Evolutionary conservation across 177 flowering plant genomes (phyloP).

Genomic region (Telopea speciosissima): DNA sequence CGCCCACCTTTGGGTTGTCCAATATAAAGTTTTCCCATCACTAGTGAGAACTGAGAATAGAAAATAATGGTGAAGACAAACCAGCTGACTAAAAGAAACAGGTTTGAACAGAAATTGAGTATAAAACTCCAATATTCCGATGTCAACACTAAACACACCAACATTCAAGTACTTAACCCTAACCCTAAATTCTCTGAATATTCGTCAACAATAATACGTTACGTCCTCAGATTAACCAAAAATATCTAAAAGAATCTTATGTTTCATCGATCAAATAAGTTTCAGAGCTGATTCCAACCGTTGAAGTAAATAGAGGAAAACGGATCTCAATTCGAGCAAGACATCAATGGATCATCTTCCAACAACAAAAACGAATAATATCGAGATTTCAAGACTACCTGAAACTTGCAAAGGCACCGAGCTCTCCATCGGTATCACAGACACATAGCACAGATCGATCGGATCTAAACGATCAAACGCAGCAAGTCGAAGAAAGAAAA

Average conservation of each 20-base stretch:
- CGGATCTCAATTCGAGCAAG: neutral
- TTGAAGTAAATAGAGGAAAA: no score
- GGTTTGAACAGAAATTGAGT: no score
- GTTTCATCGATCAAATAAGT: neutral
- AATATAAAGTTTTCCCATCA: no score
- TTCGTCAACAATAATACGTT: no score
- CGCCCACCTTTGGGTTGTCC: no score
- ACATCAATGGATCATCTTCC: neutral
- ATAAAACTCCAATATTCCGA: no score
- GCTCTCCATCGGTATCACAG: neutral
- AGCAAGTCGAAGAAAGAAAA: neutral
- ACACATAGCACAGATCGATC: neutral
- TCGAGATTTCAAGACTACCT: neutral
- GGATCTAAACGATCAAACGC: neutral
- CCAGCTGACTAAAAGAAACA: no score
- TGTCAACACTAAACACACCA: no score
- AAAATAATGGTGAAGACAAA: no score
- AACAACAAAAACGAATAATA: neutral
- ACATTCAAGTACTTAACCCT: no score
- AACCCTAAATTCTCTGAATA: no score
- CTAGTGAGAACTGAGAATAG: no score
- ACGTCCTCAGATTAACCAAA: neutral
- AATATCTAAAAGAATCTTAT: neutral
- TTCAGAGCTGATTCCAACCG: neutral
- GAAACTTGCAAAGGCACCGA: neutral